Conservation (phyloP, 306 rosid genomes). For the Corylus avellana region DNA sequence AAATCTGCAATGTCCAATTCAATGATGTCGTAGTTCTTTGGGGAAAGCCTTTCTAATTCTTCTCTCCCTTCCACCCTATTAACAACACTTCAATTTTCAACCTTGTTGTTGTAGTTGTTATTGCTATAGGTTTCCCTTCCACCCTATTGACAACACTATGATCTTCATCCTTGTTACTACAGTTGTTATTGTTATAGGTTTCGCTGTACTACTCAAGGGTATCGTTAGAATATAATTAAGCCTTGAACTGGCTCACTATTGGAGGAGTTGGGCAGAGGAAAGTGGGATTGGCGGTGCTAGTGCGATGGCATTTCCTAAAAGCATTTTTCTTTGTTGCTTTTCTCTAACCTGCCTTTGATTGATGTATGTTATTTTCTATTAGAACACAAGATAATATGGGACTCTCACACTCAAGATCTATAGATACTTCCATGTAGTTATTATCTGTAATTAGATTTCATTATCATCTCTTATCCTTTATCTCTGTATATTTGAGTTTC, state of each 20-base stretch:
- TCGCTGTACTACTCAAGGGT: slow-evolving; percentile 45
- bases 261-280: slow-evolving; percentile 25
- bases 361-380: too few species aligned
- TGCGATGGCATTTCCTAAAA: slow-evolving; percentile 20
- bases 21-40: slow-evolving; percentile 43
- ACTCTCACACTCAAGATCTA: too few species aligned
- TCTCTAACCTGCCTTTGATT: too few species aligned
- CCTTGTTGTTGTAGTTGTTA: slow-evolving; percentile 16
- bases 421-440: too few species aligned
- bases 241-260: slow-evolving; percentile 16
- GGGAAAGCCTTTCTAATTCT: background rate
- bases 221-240: slow-evolving; percentile 28
- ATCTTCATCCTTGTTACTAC: too few species aligned
- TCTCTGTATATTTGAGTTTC: too few species aligned
- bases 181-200: too few species aligned
- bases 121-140: slow-evolving; percentile 28
- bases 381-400: too few species aligned
- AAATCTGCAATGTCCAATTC: slow-evolving; percentile 73
- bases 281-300: slow-evolving; percentile 11
- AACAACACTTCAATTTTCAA: slow-evolving; percentile 22
- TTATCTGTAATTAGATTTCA: too few species aligned
- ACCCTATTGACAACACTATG: too few species aligned
- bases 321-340: too few species aligned
- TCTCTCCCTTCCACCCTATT: slow-evolving; percentile 6
- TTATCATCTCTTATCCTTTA: too few species aligned